Evolutionary conservation across 106 monocot species (phyloP), one percentile per base, ranked within the genome.

Genomic region (Agapanthus africanus): DNA sequence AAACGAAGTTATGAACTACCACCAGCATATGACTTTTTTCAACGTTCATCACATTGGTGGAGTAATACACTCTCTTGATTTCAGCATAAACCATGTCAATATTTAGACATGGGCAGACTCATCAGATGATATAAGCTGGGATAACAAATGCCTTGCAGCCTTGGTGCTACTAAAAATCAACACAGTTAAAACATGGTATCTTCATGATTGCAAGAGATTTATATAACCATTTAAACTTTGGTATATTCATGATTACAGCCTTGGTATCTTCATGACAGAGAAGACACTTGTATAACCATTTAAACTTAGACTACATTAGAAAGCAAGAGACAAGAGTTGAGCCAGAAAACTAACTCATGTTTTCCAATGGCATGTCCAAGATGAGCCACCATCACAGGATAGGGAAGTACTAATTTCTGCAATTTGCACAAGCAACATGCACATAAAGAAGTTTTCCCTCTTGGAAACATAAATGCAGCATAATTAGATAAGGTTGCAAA

Each of bases 341-440:
- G 32, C 6, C 6, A 66, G 13, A 41, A 44, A 5, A 85, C 82
- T 78, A 76, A 90, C 90, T 79, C 44, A 68, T 90, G 90, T 56
- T 79, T 83, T 47, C 66, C 60, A 21, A 83, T 81, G 47, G 86
- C 78, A 74, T 76, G 54, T 76, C 77, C 80, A 76, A 90, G 83
- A 14, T 66, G 66, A 70, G 63, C 64, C 74, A 73, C 75, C 68
- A 90, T 74, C 63, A 76, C 26, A 37, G 86, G 83, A 77, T 73
- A 86, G 25, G 77, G 59, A 57, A 83, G 68, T 34, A 31, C 37
- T 73, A 41, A 36, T 54, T 71, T 74, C 90, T 90, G 90, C 73
- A 83, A 61, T 35, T 68, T 4, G 41, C 49, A 75, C 35, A 37
- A 37, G 35, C 50, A 42, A 34, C 18, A 32, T 54, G 28, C n/a